Evolutionary conservation across 257 asterid genomes (phyloP).

Genomic region (Salvia splendens): DNA sequence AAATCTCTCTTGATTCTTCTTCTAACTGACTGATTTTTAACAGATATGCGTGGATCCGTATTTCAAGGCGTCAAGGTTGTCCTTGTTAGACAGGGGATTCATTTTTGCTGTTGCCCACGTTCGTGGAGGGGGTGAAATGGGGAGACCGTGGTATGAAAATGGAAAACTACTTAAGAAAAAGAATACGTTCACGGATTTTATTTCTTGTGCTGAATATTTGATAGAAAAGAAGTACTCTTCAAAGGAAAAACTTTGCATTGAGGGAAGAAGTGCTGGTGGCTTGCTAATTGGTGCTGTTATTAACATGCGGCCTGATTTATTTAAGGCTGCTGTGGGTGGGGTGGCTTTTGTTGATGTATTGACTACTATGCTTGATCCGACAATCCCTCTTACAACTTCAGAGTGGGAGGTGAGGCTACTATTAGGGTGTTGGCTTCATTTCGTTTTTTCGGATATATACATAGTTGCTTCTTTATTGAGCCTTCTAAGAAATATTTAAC

Average conservation of each 20-base stretch:
- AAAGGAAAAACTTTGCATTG: conserved; percentile 79
- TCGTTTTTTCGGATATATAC: neutral
- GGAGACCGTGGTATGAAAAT: conserved; percentile 93
- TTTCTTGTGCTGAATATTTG: conserved; percentile 81
- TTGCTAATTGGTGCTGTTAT: conserved; percentile 90
- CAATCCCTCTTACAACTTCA: conserved; percentile 95
- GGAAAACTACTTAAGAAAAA: conserved; percentile 89
- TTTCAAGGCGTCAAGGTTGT: conserved; percentile 78
- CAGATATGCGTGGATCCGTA: conserved; percentile 81
- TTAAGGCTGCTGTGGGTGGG: conserved; percentile 89
- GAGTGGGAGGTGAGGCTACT: conserved; percentile 91
- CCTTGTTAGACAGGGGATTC: conserved; percentile 90
- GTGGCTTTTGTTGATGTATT: conserved; percentile 93
- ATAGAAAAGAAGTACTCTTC: conserved; percentile 76
- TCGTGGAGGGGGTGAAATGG: conserved; percentile 99
- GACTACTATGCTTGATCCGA: conserved; percentile 97
- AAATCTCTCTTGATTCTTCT: conserved; percentile 6
- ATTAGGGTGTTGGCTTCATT: neutral
- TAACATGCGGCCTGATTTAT: conserved; percentile 91
- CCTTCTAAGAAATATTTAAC: neutral
- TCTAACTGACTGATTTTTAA: conserved; percentile 38
- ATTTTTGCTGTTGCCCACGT: conserved; percentile 73
- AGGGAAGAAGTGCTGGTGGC: conserved; percentile 98
- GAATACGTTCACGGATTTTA: conserved; percentile 89
- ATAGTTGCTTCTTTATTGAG: conserved; percentile 7